Evolutionary conservation across 1,284 basidiomycete species (phyloP).

Genomic region (Sporisorium sorghi): DNA sequence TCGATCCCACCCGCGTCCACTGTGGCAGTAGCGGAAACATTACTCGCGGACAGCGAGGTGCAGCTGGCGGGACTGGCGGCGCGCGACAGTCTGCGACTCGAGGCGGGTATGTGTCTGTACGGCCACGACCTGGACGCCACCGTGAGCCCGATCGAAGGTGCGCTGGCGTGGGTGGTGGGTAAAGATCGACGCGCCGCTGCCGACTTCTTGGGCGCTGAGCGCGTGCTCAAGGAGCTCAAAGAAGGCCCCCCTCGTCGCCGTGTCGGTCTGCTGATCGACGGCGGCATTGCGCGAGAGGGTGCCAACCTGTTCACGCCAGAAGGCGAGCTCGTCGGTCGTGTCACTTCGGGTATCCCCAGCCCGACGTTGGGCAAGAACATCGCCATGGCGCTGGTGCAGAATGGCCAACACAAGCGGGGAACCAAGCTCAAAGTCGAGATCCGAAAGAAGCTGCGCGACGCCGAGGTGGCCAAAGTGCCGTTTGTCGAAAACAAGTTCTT

Average conservation of each 20-base stretch:
- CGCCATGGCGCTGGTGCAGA: slow-evolving; percentile 89
- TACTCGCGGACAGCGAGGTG: slow-evolving; percentile 76
- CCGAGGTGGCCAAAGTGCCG: slow-evolving; percentile 81
- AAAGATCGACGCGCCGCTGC: slow-evolving; percentile 80
- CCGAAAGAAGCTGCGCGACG: slow-evolving; percentile 79
- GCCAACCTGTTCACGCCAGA: slow-evolving; percentile 78
- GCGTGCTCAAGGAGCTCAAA: slow-evolving; percentile 83
- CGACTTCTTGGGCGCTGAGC: slow-evolving; percentile 84
- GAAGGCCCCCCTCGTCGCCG: slow-evolving; percentile 80
- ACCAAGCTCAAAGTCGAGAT: slow-evolving; percentile 84
- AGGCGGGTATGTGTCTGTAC: slow-evolving; percentile 98
- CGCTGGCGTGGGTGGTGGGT: slow-evolving; percentile 90
- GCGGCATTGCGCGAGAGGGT: slow-evolving; percentile 89
- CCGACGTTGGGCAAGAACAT: slow-evolving; percentile 91
- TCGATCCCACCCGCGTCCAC: slow-evolving; percentile 86
- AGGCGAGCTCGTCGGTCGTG: slow-evolving; percentile 73
- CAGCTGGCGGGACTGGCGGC: slow-evolving; percentile 91
- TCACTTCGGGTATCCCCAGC: slow-evolving; percentile 96
- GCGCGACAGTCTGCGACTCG: slow-evolving; percentile 89
- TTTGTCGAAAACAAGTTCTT: slow-evolving; percentile 74
- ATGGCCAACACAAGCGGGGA: slow-evolving; percentile 89
- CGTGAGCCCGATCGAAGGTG: slow-evolving; percentile 86
- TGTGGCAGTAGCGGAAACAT: slow-evolving; percentile 77
- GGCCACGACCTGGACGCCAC: slow-evolving; percentile 91
- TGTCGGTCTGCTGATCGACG: slow-evolving; percentile 83